Percentiles rank a stretch among this genome's conserved stretches.
phyloP scores from a whole-genome alignment of 1,284 basidiomycete genomes.

The Ustilago crameri region DNA sequence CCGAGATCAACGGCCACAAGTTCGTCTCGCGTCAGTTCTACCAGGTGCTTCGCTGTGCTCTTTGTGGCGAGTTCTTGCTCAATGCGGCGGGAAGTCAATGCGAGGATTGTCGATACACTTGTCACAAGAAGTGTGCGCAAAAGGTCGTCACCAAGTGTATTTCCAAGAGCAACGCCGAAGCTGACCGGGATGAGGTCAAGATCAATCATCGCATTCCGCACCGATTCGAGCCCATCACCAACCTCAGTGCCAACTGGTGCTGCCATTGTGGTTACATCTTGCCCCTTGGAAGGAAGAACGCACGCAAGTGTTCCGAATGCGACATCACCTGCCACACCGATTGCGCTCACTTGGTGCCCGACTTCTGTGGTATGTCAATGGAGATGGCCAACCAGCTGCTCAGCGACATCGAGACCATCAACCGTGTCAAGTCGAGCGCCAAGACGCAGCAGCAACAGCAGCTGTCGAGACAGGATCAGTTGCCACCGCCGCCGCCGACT shows the following conservation, averaged over 20 bases:
- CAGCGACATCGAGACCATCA: conserved; percentile 83
- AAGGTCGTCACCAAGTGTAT: conserved; percentile 99
- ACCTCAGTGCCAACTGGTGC: conserved; percentile 98
- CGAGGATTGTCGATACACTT: conserved; percentile 98
- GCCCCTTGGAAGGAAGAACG: conserved; percentile 94
- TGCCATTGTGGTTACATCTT: conserved; percentile 97
- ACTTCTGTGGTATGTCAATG: conserved; percentile 99
- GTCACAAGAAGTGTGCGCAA: conserved; percentile 96
- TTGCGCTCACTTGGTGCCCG: conserved; percentile 96
- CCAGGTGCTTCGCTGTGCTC: conserved; percentile 93
- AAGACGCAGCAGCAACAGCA: conserved; percentile 38
- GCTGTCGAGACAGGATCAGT: conserved; percentile 19
- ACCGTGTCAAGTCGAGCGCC: conserved; percentile 59
- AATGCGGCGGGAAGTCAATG: conserved; percentile 98
- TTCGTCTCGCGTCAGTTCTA: conserved; percentile 98
- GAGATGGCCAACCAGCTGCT: conserved; percentile 95
- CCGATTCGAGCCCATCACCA: conserved; percentile 96
- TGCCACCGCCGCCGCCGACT: conserved; percentile 7
- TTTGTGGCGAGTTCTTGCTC: conserved; percentile 96
- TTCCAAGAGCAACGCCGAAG: conserved; percentile 90
- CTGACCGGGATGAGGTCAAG: conserved; percentile 94
- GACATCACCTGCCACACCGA: conserved; percentile 96
- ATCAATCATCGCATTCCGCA: conserved; percentile 99
- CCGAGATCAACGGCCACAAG: conserved; percentile 99
- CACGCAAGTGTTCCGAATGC: conserved; percentile 94